Evolutionary conservation across 2,329 filamentous ascomycete genomes (phyloP).

Genomic region (Myotisia sp.): DNA sequence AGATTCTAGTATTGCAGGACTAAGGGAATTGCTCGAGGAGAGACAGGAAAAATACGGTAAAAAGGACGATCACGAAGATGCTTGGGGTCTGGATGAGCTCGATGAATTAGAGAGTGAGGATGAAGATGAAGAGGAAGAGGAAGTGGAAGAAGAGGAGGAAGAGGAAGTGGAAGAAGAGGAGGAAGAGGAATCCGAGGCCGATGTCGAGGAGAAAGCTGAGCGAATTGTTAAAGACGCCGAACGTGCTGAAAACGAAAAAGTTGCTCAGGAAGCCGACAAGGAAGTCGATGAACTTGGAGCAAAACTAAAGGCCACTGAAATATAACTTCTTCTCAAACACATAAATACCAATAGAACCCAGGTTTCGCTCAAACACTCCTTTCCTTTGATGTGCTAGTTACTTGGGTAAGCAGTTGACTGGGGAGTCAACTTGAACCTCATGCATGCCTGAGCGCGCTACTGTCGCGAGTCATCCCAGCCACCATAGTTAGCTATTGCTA

Average conservation of each 20-base stretch:
- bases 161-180: constrained; percentile 54
- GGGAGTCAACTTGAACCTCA: too few species aligned
- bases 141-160: constrained; percentile 55
- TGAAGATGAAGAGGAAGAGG: constrained; percentile 54
- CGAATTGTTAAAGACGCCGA: constrained; percentile 52
- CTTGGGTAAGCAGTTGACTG: too few species aligned
- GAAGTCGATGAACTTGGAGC: constrained; percentile 70
- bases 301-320: constrained; percentile 55
- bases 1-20: constrained; percentile 52
- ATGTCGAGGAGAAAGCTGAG: constrained; percentile 47
- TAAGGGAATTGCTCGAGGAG: constrained; percentile 58
- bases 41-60: constrained; percentile 57
- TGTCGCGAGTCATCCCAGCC: too few species aligned
- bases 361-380: too few species aligned
- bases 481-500: too few species aligned
- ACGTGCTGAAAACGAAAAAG: constrained; percentile 44
- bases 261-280: constrained; percentile 59
- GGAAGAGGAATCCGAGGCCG: constrained; percentile 45
- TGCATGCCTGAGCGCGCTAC: too few species aligned
- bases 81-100: constrained; percentile 73
- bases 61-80: constrained; percentile 56
- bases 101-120: constrained; percentile 69
- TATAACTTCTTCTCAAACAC: constrained; percentile 7
- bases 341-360: too few species aligned
- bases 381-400: too few species aligned